Evolutionary conservation across 441 rosid species (phyloP).

Genomic region (Mallotus japonicus): DNA sequence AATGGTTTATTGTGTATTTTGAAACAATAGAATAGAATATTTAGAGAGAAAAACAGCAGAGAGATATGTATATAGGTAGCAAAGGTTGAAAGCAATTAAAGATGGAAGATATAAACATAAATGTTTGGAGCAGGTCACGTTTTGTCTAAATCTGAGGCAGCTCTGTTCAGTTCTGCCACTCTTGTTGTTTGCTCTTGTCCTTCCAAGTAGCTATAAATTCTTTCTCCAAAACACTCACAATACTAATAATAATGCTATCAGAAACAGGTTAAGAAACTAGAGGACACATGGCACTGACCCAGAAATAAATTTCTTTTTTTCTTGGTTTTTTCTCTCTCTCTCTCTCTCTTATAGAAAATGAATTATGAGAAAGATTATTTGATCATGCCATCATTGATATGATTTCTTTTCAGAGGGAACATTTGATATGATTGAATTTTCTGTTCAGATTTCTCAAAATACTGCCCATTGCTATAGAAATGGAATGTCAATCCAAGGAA

Average conservation of each 20-base stretch:
- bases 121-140: neutral
- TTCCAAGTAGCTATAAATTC: conserved; percentile 8
- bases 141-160: conserved; percentile 6
- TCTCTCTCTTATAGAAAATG: neutral
- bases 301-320: neutral
- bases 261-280: neutral
- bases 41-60: neutral
- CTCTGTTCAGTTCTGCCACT: conserved; percentile 8
- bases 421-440: conserved; percentile 20
- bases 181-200: conserved; percentile 24
- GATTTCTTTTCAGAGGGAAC: conserved; percentile 18
- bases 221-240: neutral
- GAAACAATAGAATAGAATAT: no score
- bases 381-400: conserved; percentile 15
- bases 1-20: no score
- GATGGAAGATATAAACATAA: neutral
- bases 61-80: neutral
- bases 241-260: neutral
- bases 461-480: neutral
- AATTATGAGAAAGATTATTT: neutral
- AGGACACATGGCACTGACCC: conserved; percentile 19
- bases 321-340: no score
- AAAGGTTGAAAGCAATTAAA: conserved; percentile 5
- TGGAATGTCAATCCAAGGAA: conserved; percentile 27
- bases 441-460: conserved; percentile 17